Percentiles rank a stretch among this genome's conserved stretches.
These are phyloP conservation scores for Russula ochroleuca DNA, from an alignment of 768 basidiomycete genomes.

Conservation along the genomic window DNA sequence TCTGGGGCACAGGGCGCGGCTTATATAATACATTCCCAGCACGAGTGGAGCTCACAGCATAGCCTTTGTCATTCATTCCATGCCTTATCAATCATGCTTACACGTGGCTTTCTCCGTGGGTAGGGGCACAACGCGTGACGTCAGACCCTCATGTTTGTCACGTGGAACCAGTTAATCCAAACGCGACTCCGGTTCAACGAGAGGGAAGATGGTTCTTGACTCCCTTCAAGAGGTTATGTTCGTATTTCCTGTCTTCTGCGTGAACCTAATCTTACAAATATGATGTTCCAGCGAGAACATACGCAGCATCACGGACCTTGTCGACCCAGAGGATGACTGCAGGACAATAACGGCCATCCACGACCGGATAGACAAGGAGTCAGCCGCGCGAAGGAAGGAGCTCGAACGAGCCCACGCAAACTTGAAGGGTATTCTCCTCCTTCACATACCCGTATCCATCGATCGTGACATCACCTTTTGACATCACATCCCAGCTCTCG, in stretches of 20 bases:
- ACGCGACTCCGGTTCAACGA: neutral
- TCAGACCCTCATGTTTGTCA: slow-evolving; percentile 21
- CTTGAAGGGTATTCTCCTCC: slow-evolving; percentile 46
- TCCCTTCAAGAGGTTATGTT: slow-evolving; percentile 23
- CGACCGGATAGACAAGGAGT: slow-evolving; percentile 57
- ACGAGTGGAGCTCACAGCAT: neutral
- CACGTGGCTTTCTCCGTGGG: neutral
- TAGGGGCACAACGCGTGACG: slow-evolving; percentile 20
- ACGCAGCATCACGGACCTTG: slow-evolving; percentile 63
- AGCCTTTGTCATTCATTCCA: neutral
- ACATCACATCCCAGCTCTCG: slow-evolving; percentile 46
- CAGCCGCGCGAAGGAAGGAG: slow-evolving; percentile 57
- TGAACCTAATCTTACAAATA: neutral
- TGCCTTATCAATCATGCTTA: neutral
- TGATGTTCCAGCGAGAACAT: slow-evolving; percentile 52
- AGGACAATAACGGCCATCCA: slow-evolving; percentile 70
- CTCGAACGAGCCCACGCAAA: slow-evolving; percentile 62
- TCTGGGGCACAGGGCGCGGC: slow-evolving; percentile 25
- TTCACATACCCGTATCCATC: neutral
- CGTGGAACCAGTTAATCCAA: neutral
- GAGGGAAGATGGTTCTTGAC: neutral
- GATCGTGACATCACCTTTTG: neutral
- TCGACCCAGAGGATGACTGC: slow-evolving; percentile 77
- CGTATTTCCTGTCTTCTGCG: neutral
- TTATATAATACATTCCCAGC: slow-evolving; percentile 24